These are phyloP conservation scores for Boletus rubroflammeus DNA, from an alignment of 768 basidiomycete species.

Conservation along the genomic window DNA sequence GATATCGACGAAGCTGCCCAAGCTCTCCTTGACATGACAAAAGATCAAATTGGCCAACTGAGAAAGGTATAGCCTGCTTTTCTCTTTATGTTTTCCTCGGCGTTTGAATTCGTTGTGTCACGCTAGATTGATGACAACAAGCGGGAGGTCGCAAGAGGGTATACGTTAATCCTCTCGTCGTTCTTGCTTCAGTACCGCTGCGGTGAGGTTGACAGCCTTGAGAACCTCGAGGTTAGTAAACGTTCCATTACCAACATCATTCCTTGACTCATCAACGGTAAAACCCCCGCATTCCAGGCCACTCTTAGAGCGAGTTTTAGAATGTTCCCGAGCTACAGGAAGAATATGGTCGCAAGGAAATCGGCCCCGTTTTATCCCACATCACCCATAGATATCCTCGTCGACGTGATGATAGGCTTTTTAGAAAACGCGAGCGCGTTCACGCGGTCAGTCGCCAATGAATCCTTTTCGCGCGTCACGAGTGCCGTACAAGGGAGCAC, in stretches of 20 bases:
- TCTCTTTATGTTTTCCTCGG: background rate
- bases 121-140: constrained; percentile 13
- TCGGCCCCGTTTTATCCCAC: constrained; percentile 9
- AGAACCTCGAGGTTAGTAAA: constrained; percentile 56
- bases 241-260: background rate
- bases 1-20: constrained; percentile 56
- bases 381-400: constrained; percentile 76
- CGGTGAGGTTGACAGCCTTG: constrained; percentile 53
- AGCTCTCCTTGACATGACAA: constrained; percentile 44
- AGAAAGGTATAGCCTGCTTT: constrained; percentile 36
- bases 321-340: constrained; percentile 44
- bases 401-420: constrained; percentile 88
- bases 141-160: constrained; percentile 49
- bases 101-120: background rate
- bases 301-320: constrained; percentile 57
- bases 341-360: constrained; percentile 42
- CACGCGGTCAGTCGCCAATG: constrained; percentile 73
- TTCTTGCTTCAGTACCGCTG: constrained; percentile 73
- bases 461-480: constrained; percentile 74
- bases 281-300: constrained; percentile 38
- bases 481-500: constrained; percentile 63
- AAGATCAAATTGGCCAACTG: constrained; percentile 40
- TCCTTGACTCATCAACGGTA: background rate
- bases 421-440: constrained; percentile 81
- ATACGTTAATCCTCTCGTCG: constrained; percentile 66